These are phyloP conservation scores for Chlamydomonas sp. DNA, from an alignment of 139 green algal genomes.

Conservation along the genomic window DNA sequence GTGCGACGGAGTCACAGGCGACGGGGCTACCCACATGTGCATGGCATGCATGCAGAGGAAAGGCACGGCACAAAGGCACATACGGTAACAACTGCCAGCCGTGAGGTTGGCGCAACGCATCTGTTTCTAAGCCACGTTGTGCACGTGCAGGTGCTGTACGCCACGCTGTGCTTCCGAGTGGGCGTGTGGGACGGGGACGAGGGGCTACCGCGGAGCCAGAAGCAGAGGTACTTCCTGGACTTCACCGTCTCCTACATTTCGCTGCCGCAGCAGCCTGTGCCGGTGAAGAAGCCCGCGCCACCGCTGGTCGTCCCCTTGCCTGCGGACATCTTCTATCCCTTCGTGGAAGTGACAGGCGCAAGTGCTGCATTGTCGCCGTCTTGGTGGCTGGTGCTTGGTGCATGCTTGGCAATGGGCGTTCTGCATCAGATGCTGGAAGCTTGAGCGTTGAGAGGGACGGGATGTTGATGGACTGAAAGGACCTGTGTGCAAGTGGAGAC, in stretches of 20 bases:
- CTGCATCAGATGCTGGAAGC: neutral
- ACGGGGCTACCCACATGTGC: no score
- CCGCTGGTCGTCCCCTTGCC: constrained; percentile 53
- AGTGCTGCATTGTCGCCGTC: neutral
- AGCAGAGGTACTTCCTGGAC: constrained; percentile 37
- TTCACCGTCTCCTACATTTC: constrained; percentile 44
- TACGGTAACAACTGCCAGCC: no score
- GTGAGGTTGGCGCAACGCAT: no score
- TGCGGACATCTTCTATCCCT: constrained; percentile 65
- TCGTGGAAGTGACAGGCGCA: constrained; percentile 25
- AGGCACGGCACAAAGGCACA: no score
- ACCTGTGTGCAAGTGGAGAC: no score
- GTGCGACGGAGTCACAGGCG: no score
- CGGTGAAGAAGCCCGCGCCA: constrained; percentile 48
- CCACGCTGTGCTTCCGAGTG: constrained; percentile 48
- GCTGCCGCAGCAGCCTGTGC: constrained; percentile 29
- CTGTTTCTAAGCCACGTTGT: no score
- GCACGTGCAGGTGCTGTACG: constrained; percentile 51
- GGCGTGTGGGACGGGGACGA: constrained; percentile 51
- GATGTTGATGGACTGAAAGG: no score
- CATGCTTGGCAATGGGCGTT: neutral
- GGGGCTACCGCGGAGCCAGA: neutral
- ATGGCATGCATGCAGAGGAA: no score
- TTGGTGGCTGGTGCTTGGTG: neutral
- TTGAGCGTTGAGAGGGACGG: no score